Percentiles rank a stretch among this genome's conserved stretches.
These are phyloP conservation scores for Eimeria maxima DNA, from an alignment of 169 alveolate genomes.

Conservation along the genomic window DNA sequence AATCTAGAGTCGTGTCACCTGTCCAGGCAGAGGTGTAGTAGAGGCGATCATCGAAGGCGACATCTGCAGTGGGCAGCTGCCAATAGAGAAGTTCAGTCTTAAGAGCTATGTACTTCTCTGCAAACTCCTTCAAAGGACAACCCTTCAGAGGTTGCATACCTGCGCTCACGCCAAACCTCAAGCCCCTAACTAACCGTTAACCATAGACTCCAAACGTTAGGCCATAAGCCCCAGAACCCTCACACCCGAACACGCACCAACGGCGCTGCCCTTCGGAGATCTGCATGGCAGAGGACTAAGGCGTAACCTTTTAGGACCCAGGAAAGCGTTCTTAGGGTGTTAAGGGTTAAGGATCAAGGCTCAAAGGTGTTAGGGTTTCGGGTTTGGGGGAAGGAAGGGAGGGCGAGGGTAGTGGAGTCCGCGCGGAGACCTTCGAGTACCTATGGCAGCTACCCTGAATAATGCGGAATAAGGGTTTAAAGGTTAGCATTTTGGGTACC, in stretches of 20 bases:
- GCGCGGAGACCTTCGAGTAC: not conserved
- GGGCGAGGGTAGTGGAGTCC: not conserved
- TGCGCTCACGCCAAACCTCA: not conserved
- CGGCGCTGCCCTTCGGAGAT: not conserved
- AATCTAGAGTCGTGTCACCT: not conserved
- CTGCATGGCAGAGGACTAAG: not conserved
- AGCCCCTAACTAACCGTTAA: not conserved
- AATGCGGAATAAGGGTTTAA: not conserved
- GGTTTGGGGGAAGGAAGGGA: not conserved
- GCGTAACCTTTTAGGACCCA: not conserved
- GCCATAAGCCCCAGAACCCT: not conserved
- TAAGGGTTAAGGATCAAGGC: not conserved
- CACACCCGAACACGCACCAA: not conserved
- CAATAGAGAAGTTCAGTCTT: slow-evolving; percentile 65
- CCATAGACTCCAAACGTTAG: not conserved
- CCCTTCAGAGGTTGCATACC: slow-evolving; percentile 61
- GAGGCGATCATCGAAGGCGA: slow-evolving; percentile 63
- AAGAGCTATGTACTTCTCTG: slow-evolving; percentile 72
- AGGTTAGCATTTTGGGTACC: slow-evolving; percentile 44
- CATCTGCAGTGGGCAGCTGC: slow-evolving; percentile 74
- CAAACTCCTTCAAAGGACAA: slow-evolving; percentile 52
- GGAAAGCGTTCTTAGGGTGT: too few species aligned
- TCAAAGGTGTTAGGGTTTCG: not conserved
- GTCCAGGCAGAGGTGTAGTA: slow-evolving; percentile 74
- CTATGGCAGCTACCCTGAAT: not conserved